Conservation (phyloP, 768 basidiomycete genomes). For the Phaffia australis region DNA sequence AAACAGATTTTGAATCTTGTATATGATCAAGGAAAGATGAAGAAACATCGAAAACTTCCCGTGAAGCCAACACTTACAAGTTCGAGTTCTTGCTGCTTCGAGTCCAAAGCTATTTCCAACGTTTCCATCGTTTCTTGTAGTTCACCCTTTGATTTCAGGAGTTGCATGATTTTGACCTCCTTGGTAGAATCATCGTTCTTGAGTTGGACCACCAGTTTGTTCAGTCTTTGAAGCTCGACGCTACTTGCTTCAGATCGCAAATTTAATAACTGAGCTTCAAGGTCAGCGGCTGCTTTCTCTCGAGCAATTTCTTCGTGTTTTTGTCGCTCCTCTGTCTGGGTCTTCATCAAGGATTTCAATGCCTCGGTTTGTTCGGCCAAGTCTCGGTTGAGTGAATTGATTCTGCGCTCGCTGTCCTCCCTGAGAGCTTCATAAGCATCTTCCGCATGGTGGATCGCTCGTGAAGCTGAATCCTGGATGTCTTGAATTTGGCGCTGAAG, state of each 20-base stretch:
- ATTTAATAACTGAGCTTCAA: slow-evolving; percentile 46
- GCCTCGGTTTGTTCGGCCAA: slow-evolving; percentile 29
- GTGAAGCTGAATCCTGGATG: slow-evolving; percentile 44
- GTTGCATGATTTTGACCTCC: slow-evolving; percentile 20
- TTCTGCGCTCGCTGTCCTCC: slow-evolving; percentile 47
- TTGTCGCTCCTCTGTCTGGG: slow-evolving; percentile 44
- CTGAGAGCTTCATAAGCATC: slow-evolving; percentile 49
- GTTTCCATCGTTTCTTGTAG: slow-evolving; percentile 40
- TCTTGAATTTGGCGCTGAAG: slow-evolving; percentile 27
- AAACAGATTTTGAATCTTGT: slow-evolving; percentile 3
- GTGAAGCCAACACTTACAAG: slow-evolving; percentile 47
- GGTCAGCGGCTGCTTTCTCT: slow-evolving; percentile 41
- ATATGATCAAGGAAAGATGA: not conserved
- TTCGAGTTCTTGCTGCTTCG: slow-evolving; percentile 89
- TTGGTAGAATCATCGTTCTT: slow-evolving; percentile 53
- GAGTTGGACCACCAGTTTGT: slow-evolving; percentile 54
- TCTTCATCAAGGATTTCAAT: slow-evolving; percentile 44
- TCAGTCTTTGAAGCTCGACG: slow-evolving; percentile 54
- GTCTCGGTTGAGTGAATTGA: slow-evolving; percentile 44
- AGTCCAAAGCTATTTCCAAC: slow-evolving; percentile 83
- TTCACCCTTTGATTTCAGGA: slow-evolving; percentile 5
- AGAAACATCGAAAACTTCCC: slow-evolving; percentile 11
- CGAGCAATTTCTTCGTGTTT: slow-evolving; percentile 44
- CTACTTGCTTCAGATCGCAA: slow-evolving; percentile 46
- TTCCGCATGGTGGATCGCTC: slow-evolving; percentile 43